Percentiles rank a stretch among this genome's conserved stretches.
Evolutionary conservation across 2,329 filamentous ascomycete species (phyloP).

Genomic region (Colletotrichum incanum): DNA sequence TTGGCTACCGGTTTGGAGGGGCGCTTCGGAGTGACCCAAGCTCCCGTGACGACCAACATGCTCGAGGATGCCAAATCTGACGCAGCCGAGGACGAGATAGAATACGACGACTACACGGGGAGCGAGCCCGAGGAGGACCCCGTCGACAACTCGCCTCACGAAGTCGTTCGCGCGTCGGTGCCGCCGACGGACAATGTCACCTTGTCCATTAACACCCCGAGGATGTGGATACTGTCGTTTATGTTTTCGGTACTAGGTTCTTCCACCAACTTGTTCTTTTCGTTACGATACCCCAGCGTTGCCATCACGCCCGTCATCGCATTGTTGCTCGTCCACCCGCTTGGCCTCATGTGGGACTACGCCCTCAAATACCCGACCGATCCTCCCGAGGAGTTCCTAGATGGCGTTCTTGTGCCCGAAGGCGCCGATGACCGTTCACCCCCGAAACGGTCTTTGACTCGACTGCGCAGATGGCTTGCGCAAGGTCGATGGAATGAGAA

Average conservation of each 20-base stretch:
- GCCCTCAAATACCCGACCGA: constrained; percentile 67
- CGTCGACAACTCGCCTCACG: constrained; percentile 81
- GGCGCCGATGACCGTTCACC: neutral
- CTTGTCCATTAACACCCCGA: constrained; percentile 88
- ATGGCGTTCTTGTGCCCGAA: constrained; percentile 50
- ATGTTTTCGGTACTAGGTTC: constrained; percentile 87
- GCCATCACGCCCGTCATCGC: constrained; percentile 92
- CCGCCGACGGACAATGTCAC: constrained; percentile 81
- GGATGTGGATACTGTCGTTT: constrained; percentile 88
- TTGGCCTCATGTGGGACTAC: constrained; percentile 85
- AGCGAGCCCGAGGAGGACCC: constrained; percentile 64
- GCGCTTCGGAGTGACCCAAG: constrained; percentile 67
- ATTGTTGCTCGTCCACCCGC: constrained; percentile 85
- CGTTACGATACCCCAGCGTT: constrained; percentile 90
- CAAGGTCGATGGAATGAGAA: constrained; percentile 91
- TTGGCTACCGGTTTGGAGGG: constrained; percentile 69
- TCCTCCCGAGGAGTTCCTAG: constrained; percentile 56
- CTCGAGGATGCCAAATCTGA: constrained; percentile 55
- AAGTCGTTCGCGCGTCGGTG: constrained; percentile 86
- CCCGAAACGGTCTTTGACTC: constrained; percentile 49
- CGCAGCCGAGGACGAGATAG: constrained; percentile 44
- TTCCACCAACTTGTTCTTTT: constrained; percentile 90
- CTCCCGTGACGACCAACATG: constrained; percentile 62
- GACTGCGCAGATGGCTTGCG: constrained; percentile 80
- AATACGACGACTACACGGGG: constrained; percentile 51